Evolutionary conservation across 75 land plant species (phyloP).

Genomic region (Picea glauca): DNA sequence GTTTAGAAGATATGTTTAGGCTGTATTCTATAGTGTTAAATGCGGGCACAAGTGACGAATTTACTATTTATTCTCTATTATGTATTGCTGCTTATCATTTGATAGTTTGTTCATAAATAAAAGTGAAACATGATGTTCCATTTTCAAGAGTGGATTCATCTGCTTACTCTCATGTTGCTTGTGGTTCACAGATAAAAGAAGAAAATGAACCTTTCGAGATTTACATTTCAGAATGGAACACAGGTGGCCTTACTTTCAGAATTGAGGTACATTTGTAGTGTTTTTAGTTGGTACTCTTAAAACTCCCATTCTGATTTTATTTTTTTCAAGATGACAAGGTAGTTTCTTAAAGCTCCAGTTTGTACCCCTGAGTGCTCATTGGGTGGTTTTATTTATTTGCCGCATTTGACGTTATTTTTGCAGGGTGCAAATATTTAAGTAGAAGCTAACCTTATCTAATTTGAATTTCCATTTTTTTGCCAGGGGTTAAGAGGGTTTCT

Average conservation of each 20-base stretch:
- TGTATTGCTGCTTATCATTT: background rate
- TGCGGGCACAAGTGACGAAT: too few relatives aligned
- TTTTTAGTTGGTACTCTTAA: background rate
- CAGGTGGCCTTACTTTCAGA: constrained; percentile 65
- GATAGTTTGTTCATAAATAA: background rate
- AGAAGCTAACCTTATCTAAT: background rate
- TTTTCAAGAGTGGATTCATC: background rate
- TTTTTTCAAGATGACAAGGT: background rate
- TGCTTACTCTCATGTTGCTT: background rate
- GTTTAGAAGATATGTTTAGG: too few relatives aligned
- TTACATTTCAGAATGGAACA: constrained; percentile 65
- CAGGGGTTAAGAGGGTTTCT: constrained; percentile 87
- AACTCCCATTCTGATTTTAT: background rate
- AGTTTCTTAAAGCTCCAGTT: background rate
- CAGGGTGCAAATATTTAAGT: background rate
- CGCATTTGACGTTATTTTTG: background rate
- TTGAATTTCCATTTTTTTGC: constrained; percentile 1
- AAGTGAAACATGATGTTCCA: background rate
- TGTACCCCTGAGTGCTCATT: background rate
- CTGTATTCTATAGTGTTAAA: too few relatives aligned
- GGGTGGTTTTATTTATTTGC: background rate
- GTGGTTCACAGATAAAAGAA: constrained; percentile 58
- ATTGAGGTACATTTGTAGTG: constrained; percentile 53
- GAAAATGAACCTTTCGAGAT: constrained; percentile 70
- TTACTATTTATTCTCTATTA: background rate